A percentile compares a stretch with the other conserved stretches of the same genome.
Conservation (phyloP, 1,284 basidiomycete species). For the Boletus semigastroideus region DNA sequence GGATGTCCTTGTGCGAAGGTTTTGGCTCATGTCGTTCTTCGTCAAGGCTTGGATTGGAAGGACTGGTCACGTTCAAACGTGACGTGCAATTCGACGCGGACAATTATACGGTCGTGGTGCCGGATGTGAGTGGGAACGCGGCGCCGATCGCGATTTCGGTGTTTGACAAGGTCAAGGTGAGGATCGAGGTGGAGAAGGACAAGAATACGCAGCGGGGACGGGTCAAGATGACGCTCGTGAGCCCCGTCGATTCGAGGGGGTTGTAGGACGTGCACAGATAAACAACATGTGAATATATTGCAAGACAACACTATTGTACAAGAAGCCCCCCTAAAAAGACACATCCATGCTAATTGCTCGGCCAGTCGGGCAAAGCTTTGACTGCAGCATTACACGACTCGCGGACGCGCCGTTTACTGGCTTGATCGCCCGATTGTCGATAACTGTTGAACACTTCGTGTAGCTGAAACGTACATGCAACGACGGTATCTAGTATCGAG, state of each 20-base stretch:
- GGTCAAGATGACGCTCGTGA: slow-evolving; percentile 86
- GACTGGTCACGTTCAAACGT: slow-evolving; percentile 88
- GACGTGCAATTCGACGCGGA: slow-evolving; percentile 91
- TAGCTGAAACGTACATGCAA: slow-evolving; percentile 59
- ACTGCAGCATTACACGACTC: slow-evolving; percentile 63
- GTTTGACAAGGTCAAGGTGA: slow-evolving; percentile 91
- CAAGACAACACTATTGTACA: too few relatives aligned
- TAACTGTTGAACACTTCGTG: slow-evolving; percentile 58
- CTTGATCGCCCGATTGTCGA: slow-evolving; percentile 54
- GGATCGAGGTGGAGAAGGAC: slow-evolving; percentile 93
- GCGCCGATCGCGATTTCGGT: slow-evolving; percentile 67
- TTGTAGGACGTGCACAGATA: slow-evolving; percentile 27
- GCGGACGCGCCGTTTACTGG: slow-evolving; percentile 57
- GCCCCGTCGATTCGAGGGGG: slow-evolving; percentile 61
- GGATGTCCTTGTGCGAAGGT: neutral
- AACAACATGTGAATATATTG: too few relatives aligned
- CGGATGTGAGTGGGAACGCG: slow-evolving; percentile 26
- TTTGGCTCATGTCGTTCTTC: neutral
- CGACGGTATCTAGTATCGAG: slow-evolving; percentile 48
- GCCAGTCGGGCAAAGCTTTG: slow-evolving; percentile 58
- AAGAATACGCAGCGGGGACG: slow-evolving; percentile 91
- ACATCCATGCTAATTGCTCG: slow-evolving; percentile 28
- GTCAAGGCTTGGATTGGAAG: slow-evolving; percentile 86
- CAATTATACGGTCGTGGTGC: slow-evolving; percentile 82
- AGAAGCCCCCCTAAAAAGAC: neutral